Base-by-base conservation (phyloP, 1,284 basidiomycete genomes). In the Trichosporon ovoides region DNA sequence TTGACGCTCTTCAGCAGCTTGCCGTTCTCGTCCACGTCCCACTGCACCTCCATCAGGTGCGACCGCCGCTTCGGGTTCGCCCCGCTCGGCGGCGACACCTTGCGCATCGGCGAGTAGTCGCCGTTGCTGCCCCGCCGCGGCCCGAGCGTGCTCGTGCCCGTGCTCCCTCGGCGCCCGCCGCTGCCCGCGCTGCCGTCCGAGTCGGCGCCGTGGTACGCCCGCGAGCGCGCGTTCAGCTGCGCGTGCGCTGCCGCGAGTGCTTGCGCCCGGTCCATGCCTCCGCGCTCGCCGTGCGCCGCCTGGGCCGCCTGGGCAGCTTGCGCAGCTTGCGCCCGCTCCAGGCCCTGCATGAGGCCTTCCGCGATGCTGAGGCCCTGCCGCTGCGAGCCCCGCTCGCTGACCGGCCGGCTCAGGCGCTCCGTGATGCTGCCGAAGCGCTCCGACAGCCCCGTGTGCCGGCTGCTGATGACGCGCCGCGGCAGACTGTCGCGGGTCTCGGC, bases 1-100 rank as follows among this genome's bases (percentile, higher is more conserved):
- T 48, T 48, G 43, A 48, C 43, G 43, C 43, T 48, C 43, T 48
- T 34, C 14, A 22, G 38, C 14, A 72, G 55, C 20, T 59, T 57
- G 18, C 71, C 72, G 55, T 69, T 73, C 60, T 71, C 70, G 51
- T 71, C 73, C 7, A 66, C 61, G 46, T 70, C 66, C 72, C 73
- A 75, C 43, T 69, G 63, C 16, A 75, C 69, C 22, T 75, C 72
- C 53, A 48, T 48, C 68, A 72, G 52, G 5, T 49, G 40, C 38
- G 31, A 54, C 35, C 34, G 48, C 52, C 58, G 48, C 3, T 7
- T 28, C 5, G n/a, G 58, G 53, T 73, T 73, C 52, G 72, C 66
- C 53, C 67, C 67, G 13, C 24, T 34, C 40, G 58, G 49, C 16
- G 53, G 57, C 7, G 46, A 52, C 28, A 53, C 56, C 31, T 36